Base-by-base conservation (phyloP, 1,284 basidiomycete genomes). In the Mycosarcoma maydis region DNA sequence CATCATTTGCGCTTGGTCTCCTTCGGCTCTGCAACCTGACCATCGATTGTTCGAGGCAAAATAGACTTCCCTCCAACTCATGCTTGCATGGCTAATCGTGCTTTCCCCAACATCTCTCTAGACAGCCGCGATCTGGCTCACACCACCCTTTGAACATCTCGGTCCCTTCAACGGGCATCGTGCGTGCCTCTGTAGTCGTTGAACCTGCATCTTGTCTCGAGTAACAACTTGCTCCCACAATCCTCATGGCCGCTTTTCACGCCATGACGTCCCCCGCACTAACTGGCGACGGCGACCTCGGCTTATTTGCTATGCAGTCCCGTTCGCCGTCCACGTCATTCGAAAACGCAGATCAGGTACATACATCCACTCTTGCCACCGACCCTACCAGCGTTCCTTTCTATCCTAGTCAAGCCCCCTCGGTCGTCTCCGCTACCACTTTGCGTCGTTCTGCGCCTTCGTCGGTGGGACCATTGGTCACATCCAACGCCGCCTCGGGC, bases 281-380 rank as follows among this genome's bases (percentile, higher is more conserved):
- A 40, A 33, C 44, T 1, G 66, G 66, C 38, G 66, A 69, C n/a
- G 66, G 66, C 30, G 66, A 69, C 29, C 55, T 69, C 7, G 66
- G 66, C 39, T 26, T 69, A 9, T 37, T 69, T 16, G 66, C 59
- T 20, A 62, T 69, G 32, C 53, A 62, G 42, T 58, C 66, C 5
- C 45, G 59, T 3, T 62, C 66, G 10, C 51, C 59, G 14, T 62
- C 66, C 19, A 46, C 59, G 23, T 62, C 66, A 3, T 69, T 59
- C 47, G 58, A 62, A 4, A n/a, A 26, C 14, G 23, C 22, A 11
- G 36, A 41, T 34, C 47, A 16, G 20, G 41, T 3, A 16, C 33
- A 26, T 11, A 20, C 36, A 19, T 46, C 20, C 7, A n/a, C 34
- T 11, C 9, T 19, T n/a, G 13, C n/a, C 16, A 19, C 38, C 34